Evolutionary conservation across 1,139 yeast genomes (phyloP).

Genomic region (Zygosaccharomyces pseudobailii): DNA sequence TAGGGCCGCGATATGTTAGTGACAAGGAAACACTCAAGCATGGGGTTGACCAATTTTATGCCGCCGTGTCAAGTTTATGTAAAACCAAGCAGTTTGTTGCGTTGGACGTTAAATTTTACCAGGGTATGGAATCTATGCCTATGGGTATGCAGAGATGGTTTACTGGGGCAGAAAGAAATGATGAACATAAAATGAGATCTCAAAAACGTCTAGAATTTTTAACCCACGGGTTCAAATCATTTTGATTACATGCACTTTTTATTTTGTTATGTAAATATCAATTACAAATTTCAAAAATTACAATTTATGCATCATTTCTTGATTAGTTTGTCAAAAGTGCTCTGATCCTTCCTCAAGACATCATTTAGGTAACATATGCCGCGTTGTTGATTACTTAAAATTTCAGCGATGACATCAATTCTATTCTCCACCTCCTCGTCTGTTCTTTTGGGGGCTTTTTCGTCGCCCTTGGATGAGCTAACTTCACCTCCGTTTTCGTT

Average conservation of each 20-base stretch:
- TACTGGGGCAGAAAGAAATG: constrained; percentile 6
- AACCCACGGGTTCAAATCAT: constrained; percentile 26
- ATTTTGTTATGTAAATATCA: background rate
- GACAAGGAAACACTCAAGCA: background rate
- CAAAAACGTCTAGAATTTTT: constrained; percentile 17
- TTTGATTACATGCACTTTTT: constrained; percentile 5
- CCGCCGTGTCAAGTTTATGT: background rate
- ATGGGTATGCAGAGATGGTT: constrained; percentile 20
- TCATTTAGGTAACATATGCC: constrained; percentile 82
- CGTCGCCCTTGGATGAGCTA: constrained; percentile 12
- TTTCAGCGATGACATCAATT: constrained; percentile 59
- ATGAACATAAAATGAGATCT: background rate
- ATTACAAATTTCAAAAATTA: constrained; percentile 1
- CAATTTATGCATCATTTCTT: constrained; percentile 16
- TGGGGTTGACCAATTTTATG: background rate
- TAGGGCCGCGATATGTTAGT: background rate
- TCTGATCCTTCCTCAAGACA: constrained; percentile 66
- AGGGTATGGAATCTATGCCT: constrained; percentile 17
- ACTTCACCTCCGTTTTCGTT: constrained; percentile 25
- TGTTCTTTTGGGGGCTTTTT: constrained; percentile 34
- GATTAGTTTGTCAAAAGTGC: constrained; percentile 40
- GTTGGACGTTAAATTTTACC: constrained; percentile 15
- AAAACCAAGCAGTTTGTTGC: background rate
- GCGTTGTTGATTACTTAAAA: constrained; percentile 80
- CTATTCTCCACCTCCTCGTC: constrained; percentile 55